Base-by-base conservation (phyloP, 2,329 filamentous ascomycete species). In the Macrophomina pseudophaseolina region DNA sequence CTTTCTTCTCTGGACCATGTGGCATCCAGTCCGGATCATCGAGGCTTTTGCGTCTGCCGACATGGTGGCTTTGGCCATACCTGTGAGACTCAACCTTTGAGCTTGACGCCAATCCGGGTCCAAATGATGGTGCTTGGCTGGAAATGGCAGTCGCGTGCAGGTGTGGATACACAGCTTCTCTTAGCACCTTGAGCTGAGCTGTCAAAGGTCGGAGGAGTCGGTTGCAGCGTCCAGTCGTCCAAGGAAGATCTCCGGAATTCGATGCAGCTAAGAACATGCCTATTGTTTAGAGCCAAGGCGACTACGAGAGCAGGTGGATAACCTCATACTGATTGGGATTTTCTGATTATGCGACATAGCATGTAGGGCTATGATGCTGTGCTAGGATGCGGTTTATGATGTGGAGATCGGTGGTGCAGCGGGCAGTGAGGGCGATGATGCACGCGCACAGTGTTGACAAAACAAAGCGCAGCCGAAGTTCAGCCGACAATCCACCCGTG, bases 181-280 rank as follows among this genome's bases (percentile, higher is more conserved):
- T 72, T 7, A 82, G 72, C 33, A 78, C 78, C 33, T 73, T 71
- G 54, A 82, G 75, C 68, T 80, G 77, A 14, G 78, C 79, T 16
- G 78, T 76, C 12, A 82, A 74, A 14, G 80, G 80, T 49, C 80
- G 75, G 0, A 82, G 74, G 4, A 82, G 72, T 60, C 80, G 76
- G 67, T 80, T 80, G 70, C 80, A 82, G 48, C 79, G 77, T 53
- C 78, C 74, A 16, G 79, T 78, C 7, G 78, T 82, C 79, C 80
- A 82, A 54, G 78, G 58, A n/a, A n/a, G 58, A 11, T 62, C 44
- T 3, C 44, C 44, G 4, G 30, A 12, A 23, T 12, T 9, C 6
- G 58, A 1, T 6, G 58, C 6, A 44, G 11, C 58, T 62, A 49
- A 12, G 11, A 35, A 38, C n/a, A 18, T 6, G 44, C 18, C 6